Conservation (phyloP, 148 eudicot species). For the Rhododendron simsii region DNA sequence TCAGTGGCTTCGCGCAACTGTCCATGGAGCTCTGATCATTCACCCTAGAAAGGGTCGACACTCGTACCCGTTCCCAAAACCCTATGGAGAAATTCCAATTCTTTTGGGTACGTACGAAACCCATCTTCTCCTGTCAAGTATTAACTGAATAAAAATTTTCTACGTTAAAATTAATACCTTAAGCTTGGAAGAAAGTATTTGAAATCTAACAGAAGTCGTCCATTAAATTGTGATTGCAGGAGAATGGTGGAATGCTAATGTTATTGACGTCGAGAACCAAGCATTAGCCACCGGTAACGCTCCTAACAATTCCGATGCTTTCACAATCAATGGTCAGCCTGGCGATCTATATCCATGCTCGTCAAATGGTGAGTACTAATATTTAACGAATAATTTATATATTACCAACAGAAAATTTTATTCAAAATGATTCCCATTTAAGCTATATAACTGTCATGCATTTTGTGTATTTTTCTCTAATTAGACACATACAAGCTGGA, state of each 20-base stretch:
- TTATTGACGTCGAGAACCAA: too few relatives aligned
- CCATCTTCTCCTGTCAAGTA: too few relatives aligned
- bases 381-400: not conserved
- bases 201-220: not conserved
- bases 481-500: constrained; percentile 35
- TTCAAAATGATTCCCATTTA: not conserved
- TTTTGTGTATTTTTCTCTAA: not conserved
- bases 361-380: too few relatives aligned
- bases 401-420: not conserved
- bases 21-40: constrained; percentile 66
- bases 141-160: too few relatives aligned
- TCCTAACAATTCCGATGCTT: too few relatives aligned
- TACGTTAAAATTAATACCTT: not conserved
- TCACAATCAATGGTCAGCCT: too few relatives aligned
- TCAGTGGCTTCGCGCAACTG: constrained; percentile 74
- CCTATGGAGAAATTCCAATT: constrained; percentile 50
- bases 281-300: too few relatives aligned
- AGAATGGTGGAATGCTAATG: too few relatives aligned
- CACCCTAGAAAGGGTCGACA: constrained; percentile 44
- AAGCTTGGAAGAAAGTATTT: not conserved
- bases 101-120: constrained; percentile 43
- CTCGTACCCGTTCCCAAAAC: constrained; percentile 60
- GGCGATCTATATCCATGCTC: too few relatives aligned
- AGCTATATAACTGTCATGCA: not conserved
- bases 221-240: not conserved